Conservation (phyloP, 495 filamentous ascomycete genomes). For the Beverwykella pulmonaria region DNA sequence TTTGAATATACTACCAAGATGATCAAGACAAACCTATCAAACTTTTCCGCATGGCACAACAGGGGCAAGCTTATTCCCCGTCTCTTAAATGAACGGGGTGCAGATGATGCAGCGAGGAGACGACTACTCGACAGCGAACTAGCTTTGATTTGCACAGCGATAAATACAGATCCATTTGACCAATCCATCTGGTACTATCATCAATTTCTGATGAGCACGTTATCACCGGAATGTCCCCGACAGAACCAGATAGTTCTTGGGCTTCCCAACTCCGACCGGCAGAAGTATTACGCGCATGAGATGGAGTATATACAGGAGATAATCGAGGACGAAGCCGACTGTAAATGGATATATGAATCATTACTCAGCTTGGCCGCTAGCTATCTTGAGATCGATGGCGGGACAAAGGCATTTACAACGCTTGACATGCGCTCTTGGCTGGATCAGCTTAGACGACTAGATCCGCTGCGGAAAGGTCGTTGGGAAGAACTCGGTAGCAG, state of each 20-base stretch:
- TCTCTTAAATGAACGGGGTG: slow-evolving; percentile 68
- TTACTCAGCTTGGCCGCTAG: slow-evolving; percentile 35
- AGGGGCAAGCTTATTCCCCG: slow-evolving; percentile 78
- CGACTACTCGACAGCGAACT: slow-evolving; percentile 79
- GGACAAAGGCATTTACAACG: slow-evolving; percentile 37
- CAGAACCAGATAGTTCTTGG: slow-evolving; percentile 64
- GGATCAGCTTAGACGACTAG: slow-evolving; percentile 41
- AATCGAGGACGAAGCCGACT: slow-evolving; percentile 62
- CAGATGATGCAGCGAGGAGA: slow-evolving; percentile 62
- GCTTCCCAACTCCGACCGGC: slow-evolving; percentile 46
- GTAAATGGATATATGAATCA: slow-evolving; percentile 49
- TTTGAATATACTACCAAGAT: slow-evolving; percentile 88
- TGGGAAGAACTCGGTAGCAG: slow-evolving; percentile 45
- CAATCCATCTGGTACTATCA: slow-evolving; percentile 98
- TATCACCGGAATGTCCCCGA: slow-evolving; percentile 44
- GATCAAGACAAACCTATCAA: slow-evolving; percentile 80
- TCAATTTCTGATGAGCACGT: slow-evolving; percentile 70
- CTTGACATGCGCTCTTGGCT: slow-evolving; percentile 46
- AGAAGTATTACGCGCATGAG: slow-evolving; percentile 42
- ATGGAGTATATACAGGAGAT: slow-evolving; percentile 58
- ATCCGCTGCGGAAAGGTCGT: slow-evolving; percentile 46
- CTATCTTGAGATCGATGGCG: slow-evolving; percentile 40
- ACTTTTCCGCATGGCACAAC: slow-evolving; percentile 97
- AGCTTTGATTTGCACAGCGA: slow-evolving; percentile 68
- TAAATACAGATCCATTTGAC: slow-evolving; percentile 85